Evolutionary conservation across 2,329 filamentous ascomycete species (phyloP), one percentile per base, ranked within the genome.

Genomic region (Xylaria sp.): DNA sequence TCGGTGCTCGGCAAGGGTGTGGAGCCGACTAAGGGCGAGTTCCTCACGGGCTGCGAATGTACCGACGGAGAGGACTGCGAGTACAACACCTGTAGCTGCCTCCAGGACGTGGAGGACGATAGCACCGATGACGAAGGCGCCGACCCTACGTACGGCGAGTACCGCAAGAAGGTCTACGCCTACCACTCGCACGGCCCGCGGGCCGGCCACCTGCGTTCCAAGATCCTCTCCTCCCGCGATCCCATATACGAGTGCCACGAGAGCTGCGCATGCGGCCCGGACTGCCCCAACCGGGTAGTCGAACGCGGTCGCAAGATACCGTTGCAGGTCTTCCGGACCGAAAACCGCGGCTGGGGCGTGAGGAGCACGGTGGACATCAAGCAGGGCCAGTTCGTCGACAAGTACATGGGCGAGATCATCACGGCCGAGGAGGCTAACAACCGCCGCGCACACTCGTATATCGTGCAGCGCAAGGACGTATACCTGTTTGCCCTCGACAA

Each of bases 401-500:
- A 82, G 7, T 95, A 94, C 65, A 78, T 92, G 7, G 90, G 91
- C 11, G 86, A 89, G 68, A 76, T 89, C 52, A 85, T 90, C 62
- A 86, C 84, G 1, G 76, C 79, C 0, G 63, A 70, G 2, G 85
- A 92, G 71, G 89, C 90, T 0, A 79, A 86, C 16, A 74, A 76
- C 1, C 85, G 91, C 2, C 86, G 90, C 6, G 74, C 76, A 1
- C 72, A 76, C 0, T 81, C 84, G 2, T 75, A 77, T 24, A 72
- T 82, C 2, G 80, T 80, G 0, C 77, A 83, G 54, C 78, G 79
- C n/a, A 92, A 92, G 63, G 86, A 89, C 19, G 85, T 89, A 0
- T 94, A 94, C 62, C 79, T 94, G 1, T 94, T 93, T 69, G 85
- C 82, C 1, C 82, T 95, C 1, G 91, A 95, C 75, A 94, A 94